Evolutionary conservation across 768 basidiomycete species (phyloP).

Genomic region (Lentinula guzmanii): DNA sequence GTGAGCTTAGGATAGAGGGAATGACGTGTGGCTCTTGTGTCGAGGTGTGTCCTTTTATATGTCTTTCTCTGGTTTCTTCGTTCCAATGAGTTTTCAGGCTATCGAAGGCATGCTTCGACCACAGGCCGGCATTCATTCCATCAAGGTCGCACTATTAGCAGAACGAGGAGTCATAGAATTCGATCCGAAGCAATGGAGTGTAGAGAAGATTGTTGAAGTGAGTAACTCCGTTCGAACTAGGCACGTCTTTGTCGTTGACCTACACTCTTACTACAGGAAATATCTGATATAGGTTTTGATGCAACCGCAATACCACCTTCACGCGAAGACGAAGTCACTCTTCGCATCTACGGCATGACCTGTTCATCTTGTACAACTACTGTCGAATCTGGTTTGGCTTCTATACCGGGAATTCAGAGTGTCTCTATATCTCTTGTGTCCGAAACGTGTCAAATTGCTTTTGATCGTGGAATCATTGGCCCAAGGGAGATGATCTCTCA

Average conservation of each 20-base stretch:
- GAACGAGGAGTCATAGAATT: constrained; percentile 91
- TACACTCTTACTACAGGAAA: constrained; percentile 52
- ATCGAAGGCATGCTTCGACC: constrained; percentile 80
- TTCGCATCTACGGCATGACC: constrained; percentile 90
- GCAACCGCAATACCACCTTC: constrained; percentile 67
- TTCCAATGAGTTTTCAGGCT: constrained; percentile 35
- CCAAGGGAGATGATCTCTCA: constrained; percentile 86
- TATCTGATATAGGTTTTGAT: constrained; percentile 90
- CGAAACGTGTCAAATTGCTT: constrained; percentile 68
- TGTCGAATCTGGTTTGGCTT: constrained; percentile 63
- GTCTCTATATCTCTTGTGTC: constrained; percentile 74
- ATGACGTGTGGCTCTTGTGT: constrained; percentile 92
- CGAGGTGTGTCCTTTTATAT: constrained; percentile 45
- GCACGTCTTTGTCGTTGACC: constrained; percentile 7
- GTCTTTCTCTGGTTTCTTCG: background rate
- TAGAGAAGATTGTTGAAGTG: constrained; percentile 74
- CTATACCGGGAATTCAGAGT: constrained; percentile 65
- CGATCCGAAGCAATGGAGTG: constrained; percentile 74
- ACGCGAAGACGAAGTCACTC: constrained; percentile 60
- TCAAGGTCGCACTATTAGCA: constrained; percentile 96
- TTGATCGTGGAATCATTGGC: constrained; percentile 66
- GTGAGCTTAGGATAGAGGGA: constrained; percentile 78
- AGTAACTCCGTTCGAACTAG: constrained; percentile 20
- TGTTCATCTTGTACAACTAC: constrained; percentile 77
- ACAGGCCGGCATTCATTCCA: constrained; percentile 83